These are phyloP conservation scores for Hirschioporus abietinus DNA, from an alignment of 768 basidiomycete species.

Conservation along the genomic window DNA sequence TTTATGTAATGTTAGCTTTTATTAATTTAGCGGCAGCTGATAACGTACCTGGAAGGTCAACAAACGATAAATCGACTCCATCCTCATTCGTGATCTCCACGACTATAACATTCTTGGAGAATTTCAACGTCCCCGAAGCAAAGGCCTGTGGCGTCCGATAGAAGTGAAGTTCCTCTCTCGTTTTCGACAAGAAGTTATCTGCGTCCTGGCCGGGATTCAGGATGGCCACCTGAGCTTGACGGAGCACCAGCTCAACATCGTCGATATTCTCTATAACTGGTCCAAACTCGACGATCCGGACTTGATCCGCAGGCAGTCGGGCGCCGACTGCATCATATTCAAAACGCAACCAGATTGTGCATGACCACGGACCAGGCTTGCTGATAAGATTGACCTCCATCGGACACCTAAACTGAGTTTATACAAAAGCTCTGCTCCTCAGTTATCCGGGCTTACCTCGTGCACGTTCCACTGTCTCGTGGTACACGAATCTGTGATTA, in stretches of 20 bases:
- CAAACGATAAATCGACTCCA: constrained; percentile 17
- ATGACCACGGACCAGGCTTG: constrained; percentile 23
- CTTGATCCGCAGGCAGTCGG: constrained; percentile 13
- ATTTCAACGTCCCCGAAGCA: constrained; percentile 11
- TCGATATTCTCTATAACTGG: constrained; percentile 31
- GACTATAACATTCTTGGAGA: constrained; percentile 15
- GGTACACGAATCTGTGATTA: constrained; percentile 39
- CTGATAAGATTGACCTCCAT: constrained; percentile 29
- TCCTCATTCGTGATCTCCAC: constrained; percentile 14
- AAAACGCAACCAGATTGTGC: constrained; percentile 37
- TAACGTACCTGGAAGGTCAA: constrained; percentile 16
- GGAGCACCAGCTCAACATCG: constrained; percentile 46
- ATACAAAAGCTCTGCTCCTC: not conserved
- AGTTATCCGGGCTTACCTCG: constrained; percentile 25
- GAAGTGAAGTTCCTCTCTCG: constrained; percentile 10
- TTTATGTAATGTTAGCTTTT: constrained; percentile 8
- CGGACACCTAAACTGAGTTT: constrained; percentile 20
- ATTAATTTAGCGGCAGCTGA: not conserved
- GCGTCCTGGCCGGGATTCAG: constrained; percentile 37
- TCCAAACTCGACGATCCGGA: constrained; percentile 37
- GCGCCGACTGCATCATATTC: constrained; percentile 32
- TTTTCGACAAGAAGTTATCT: constrained; percentile 15
- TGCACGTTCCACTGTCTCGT: constrained; percentile 44
- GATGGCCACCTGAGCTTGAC: constrained; percentile 56
- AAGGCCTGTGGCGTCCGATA: not conserved